phyloP scores from a whole-genome alignment of 768 basidiomycete species.

The Calocybe cyanea region DNA sequence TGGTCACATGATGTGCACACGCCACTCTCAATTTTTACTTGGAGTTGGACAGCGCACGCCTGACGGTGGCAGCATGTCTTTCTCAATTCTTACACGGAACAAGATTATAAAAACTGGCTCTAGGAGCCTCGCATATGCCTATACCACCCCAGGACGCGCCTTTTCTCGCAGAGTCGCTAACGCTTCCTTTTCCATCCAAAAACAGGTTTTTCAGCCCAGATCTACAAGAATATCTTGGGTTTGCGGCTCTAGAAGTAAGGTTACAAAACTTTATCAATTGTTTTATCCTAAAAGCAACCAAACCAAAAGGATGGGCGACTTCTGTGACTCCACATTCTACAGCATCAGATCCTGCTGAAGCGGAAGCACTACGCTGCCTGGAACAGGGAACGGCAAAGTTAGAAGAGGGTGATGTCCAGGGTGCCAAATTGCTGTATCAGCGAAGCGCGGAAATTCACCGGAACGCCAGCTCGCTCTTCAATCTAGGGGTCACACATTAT shows the following conservation, averaged over 20 bases:
- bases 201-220: slow-evolving; percentile 18
- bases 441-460: slow-evolving; percentile 79
- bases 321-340: slow-evolving; percentile 81
- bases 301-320: slow-evolving; percentile 66
- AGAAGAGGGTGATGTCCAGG: slow-evolving; percentile 82
- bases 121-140: not conserved
- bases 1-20: slow-evolving; percentile 13
- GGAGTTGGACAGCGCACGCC: not conserved
- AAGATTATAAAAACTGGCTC: not conserved
- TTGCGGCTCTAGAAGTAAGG: slow-evolving; percentile 26
- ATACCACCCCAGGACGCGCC: slow-evolving; percentile 4
- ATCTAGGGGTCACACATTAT: slow-evolving; percentile 86
- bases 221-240: slow-evolving; percentile 16
- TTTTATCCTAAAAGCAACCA: slow-evolving; percentile 2
- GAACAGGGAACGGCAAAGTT: slow-evolving; percentile 82
- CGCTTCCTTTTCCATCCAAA: slow-evolving; percentile 13
- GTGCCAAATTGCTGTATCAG: slow-evolving; percentile 71
- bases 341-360: slow-evolving; percentile 76
- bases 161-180: slow-evolving; percentile 17
- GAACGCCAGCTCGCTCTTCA: slow-evolving; percentile 79
- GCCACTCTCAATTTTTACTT: not conserved
- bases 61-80: slow-evolving; percentile 16
- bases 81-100: slow-evolving; percentile 14
- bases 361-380: slow-evolving; percentile 72
- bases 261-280: slow-evolving; percentile 7